phyloP scores from a whole-genome alignment of 345 rosid species.

The Cardamine chenopodiifolia region DNA sequence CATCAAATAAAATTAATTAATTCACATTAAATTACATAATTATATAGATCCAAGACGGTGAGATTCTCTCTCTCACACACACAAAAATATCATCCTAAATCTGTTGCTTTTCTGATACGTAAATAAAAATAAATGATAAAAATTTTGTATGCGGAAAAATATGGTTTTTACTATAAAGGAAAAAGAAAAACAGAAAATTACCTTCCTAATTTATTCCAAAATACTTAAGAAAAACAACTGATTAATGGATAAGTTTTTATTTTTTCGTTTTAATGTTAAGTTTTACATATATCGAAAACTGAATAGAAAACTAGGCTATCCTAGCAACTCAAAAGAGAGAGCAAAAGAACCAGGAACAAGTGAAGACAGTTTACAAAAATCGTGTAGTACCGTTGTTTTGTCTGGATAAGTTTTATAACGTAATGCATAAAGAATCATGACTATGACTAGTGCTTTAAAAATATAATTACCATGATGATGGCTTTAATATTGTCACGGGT shows the following conservation, averaged over 20 bases:
- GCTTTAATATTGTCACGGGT: slow-evolving; percentile 89
- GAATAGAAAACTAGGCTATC: too few species aligned
- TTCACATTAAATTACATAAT: background rate
- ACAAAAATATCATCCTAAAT: too few species aligned
- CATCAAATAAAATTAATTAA: background rate
- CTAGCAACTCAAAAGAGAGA: too few species aligned
- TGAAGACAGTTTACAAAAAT: background rate
- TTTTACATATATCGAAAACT: too few species aligned
- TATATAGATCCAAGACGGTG: background rate
- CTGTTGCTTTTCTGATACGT: too few species aligned
- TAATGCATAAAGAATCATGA: slow-evolving; percentile 21
- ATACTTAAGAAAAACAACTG: background rate
- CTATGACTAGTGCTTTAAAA: background rate
- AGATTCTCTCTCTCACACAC: background rate
- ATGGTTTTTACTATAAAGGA: too few species aligned
- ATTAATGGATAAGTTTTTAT: background rate
- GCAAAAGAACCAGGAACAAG: background rate
- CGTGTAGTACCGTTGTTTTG: background rate
- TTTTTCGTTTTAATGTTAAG: too few species aligned
- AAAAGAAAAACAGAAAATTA: background rate
- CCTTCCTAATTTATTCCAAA: background rate
- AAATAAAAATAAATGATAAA: too few species aligned
- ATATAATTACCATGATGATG: slow-evolving; percentile 74
- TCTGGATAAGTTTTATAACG: slow-evolving; percentile 9
- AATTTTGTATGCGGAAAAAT: too few species aligned